Percentiles rank a stretch among this genome's conserved stretches.
These are phyloP conservation scores for Astrephomene gubernaculifera DNA, from an alignment of 139 green algal species.

Conservation along the genomic window DNA sequence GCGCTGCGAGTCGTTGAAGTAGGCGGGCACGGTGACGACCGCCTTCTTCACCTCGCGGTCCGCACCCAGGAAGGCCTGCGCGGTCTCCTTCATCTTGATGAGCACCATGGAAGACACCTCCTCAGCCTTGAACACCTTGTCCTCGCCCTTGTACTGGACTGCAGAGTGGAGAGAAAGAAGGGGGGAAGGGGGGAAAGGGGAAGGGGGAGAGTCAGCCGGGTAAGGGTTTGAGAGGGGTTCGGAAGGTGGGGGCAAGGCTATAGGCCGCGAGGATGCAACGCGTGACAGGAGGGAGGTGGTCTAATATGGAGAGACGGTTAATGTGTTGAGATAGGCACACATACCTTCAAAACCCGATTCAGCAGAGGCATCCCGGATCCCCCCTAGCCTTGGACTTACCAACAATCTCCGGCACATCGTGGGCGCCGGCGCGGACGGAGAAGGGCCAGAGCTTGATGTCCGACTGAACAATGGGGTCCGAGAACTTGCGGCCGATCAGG, in stretches of 20 bases:
- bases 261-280: neutral
- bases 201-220: too few relatives aligned
- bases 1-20: constrained; percentile 99
- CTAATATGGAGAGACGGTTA: too few relatives aligned
- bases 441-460: constrained; percentile 97
- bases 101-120: constrained; percentile 98
- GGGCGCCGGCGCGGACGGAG: constrained; percentile 51
- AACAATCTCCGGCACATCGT: constrained; percentile 52
- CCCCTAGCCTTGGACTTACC: constrained; percentile 32
- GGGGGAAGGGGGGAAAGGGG: neutral
- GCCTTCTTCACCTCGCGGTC: constrained; percentile 91
- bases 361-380: too few relatives aligned
- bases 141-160: constrained; percentile 96
- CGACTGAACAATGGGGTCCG: constrained; percentile 77
- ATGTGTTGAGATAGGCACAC: too few relatives aligned
- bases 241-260: too few relatives aligned
- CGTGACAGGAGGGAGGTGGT: too few relatives aligned
- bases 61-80: constrained; percentile 74
- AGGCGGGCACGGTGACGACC: constrained; percentile 97
- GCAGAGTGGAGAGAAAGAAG: constrained; percentile 14
- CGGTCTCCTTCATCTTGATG: constrained; percentile 98
- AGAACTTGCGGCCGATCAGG: constrained; percentile 90
- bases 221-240: too few relatives aligned
- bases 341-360: too few relatives aligned
- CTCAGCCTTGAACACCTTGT: constrained; percentile 94